Base-by-base conservation (phyloP, 768 basidiomycete genomes). In the Floccularia luteovirens region DNA sequence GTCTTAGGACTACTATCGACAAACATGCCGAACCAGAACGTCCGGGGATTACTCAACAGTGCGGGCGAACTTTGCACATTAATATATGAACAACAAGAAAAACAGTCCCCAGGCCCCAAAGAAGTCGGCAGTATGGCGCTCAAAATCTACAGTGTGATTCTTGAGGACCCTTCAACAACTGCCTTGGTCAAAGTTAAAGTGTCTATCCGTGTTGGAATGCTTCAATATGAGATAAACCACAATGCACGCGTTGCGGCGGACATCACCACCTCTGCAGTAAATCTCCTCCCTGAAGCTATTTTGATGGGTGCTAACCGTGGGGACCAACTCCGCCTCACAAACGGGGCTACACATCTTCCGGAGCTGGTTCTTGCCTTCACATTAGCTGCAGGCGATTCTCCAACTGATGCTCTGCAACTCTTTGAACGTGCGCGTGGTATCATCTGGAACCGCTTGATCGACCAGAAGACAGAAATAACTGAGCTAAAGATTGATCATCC, bases 391-490 rank as follows among this genome's bases (percentile, higher is more conserved):
- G 42, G 42, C 16, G 38, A 38, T 13, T 24, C 42, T 3, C 2
- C 37, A 13, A 11, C 30, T 17, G 28, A 20, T 19, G 43, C 39
- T 10, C 14, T 44, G 19, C 40, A 21, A 17, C 7, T 34, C 13
- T 41, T 16, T 31, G 39, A 41, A 19, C 31, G 23, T 16, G 32
- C 25, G 4, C 39, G 39, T 17, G 24, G 43, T 24, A 32, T 44
- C 17, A 44, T 44, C 22, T 41, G 40, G 43, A 23, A 44, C 36
- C 43, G 39, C 16, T 14, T 41, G 14, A 24, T 41, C 22, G 32
- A 44, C 40, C 40, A 31, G 19, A 31, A 35, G 10, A 17, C 43
- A 5, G 35, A 27, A 6, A 32, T 35, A 22, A 13, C 30, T 12
- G 33, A 39, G 5, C 38, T 43, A 11, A 19, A 28, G 13, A 22